Percentiles rank a stretch among this genome's conserved stretches.
Evolutionary conservation across 2,329 filamentous ascomycete species (phyloP).

Genomic region (Fusarium proliferatum): DNA sequence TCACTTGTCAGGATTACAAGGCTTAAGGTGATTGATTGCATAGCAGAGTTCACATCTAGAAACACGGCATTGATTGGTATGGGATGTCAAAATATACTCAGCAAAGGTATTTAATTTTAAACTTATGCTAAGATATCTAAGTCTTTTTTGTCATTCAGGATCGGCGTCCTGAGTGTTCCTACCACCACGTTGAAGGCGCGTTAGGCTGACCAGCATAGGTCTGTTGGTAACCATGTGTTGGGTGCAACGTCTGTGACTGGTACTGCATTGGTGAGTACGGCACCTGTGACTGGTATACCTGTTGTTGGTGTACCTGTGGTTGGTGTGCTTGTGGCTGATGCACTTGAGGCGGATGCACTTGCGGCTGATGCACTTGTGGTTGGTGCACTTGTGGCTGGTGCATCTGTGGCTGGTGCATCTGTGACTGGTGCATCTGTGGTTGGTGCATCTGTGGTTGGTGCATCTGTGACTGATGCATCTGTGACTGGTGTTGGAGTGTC

Average conservation of each 20-base stretch:
- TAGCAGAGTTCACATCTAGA: constrained; percentile 17
- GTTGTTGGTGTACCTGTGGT: background rate
- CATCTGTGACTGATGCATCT: too few species aligned
- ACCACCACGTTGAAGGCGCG: background rate
- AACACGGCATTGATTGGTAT: constrained; percentile 10
- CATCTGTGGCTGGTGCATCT: too few species aligned
- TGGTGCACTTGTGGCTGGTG: too few species aligned
- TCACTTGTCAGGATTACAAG: background rate
- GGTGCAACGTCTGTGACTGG: background rate
- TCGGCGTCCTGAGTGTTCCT: background rate
- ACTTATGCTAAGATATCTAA: background rate
- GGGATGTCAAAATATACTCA: background rate
- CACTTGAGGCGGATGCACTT: background rate
- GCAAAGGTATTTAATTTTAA: background rate
- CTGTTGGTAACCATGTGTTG: background rate
- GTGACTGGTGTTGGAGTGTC: too few species aligned
- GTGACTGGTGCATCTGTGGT: too few species aligned
- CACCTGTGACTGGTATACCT: background rate
- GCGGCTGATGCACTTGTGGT: background rate
- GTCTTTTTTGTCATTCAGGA: background rate
- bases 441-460: too few species aligned
- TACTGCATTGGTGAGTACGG: background rate
- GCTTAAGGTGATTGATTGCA: background rate
- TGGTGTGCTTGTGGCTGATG: background rate
- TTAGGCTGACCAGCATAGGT: background rate